phyloP scores from a whole-genome alignment of 768 basidiomycete species.

The Macrocybe gigantea region DNA sequence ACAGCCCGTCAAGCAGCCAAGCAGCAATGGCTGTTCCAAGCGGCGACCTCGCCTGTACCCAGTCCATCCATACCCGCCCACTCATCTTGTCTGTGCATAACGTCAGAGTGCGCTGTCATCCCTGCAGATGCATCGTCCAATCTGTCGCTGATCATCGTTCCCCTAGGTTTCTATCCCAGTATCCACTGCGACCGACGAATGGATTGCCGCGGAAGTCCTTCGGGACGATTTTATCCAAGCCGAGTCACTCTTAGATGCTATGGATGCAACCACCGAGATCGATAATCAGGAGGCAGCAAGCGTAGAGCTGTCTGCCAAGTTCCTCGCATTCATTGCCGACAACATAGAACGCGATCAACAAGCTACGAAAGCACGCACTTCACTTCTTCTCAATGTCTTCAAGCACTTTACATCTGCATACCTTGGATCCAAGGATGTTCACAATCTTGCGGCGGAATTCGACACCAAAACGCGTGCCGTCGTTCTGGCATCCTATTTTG shows the following conservation, averaged over 20 bases:
- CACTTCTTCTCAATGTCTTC: slow-evolving; percentile 70
- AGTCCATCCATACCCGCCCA: slow-evolving; percentile 39
- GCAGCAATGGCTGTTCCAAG: slow-evolving; percentile 32
- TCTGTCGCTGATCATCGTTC: slow-evolving; percentile 3
- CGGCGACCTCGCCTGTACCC: slow-evolving; percentile 26
- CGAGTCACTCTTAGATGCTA: slow-evolving; percentile 50
- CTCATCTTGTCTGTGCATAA: slow-evolving; percentile 40
- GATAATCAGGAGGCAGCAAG: slow-evolving; percentile 59
- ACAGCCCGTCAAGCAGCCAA: slow-evolving; percentile 11
- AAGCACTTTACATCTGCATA: slow-evolving; percentile 74
- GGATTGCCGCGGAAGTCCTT: slow-evolving; percentile 90
- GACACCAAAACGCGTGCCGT: slow-evolving; percentile 71
- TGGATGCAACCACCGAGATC: slow-evolving; percentile 45
- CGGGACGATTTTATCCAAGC: slow-evolving; percentile 80
- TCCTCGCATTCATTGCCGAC: slow-evolving; percentile 71
- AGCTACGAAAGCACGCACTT: slow-evolving; percentile 45
- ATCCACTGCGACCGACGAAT: slow-evolving; percentile 73
- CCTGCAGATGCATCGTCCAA: slow-evolving; percentile 4
- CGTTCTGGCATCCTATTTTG: slow-evolving; percentile 76
- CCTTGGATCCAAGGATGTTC: slow-evolving; percentile 71
- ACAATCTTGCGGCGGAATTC: slow-evolving; percentile 71
- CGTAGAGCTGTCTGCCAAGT: slow-evolving; percentile 76
- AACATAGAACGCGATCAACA: slow-evolving; percentile 52
- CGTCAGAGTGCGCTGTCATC: slow-evolving; percentile 40
- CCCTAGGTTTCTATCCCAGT: slow-evolving; percentile 80